Evolutionary conservation across 2,329 filamentous ascomycete species (phyloP).

Genomic region (Podosphaera xanthii): DNA sequence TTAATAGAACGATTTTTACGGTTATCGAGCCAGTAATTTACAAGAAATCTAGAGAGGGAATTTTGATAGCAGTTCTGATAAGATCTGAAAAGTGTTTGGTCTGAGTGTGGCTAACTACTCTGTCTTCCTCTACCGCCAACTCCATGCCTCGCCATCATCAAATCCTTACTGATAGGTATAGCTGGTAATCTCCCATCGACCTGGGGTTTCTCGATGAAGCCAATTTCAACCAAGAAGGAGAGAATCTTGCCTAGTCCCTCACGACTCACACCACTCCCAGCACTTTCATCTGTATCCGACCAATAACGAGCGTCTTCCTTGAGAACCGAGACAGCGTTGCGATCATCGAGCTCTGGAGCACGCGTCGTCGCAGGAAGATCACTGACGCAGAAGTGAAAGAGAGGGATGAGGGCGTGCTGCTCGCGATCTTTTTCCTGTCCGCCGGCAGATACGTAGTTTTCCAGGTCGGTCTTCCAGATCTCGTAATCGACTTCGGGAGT

Average conservation of each 20-base stretch:
- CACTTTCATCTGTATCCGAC: slow-evolving; percentile 11
- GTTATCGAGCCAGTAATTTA: too few relatives aligned
- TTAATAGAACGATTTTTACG: too few relatives aligned
- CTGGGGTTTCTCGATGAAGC: slow-evolving; percentile 10
- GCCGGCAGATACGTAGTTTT: slow-evolving; percentile 27
- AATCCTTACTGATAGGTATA: neutral
- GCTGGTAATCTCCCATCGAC: slow-evolving; percentile 7
- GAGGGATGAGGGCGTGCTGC: slow-evolving; percentile 47
- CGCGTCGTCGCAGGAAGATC: slow-evolving; percentile 45
- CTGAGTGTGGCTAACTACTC: neutral
- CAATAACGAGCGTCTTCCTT: slow-evolving; percentile 28
- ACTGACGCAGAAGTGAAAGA: slow-evolving; percentile 49
- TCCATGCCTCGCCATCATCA: neutral
- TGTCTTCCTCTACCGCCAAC: neutral
- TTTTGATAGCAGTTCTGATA: too few relatives aligned
- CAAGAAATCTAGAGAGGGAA: too few relatives aligned
- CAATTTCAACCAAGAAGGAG: slow-evolving; percentile 13
- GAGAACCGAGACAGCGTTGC: slow-evolving; percentile 41
- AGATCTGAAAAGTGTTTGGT: too few relatives aligned
- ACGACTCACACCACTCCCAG: slow-evolving; percentile 12
- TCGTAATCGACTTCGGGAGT: slow-evolving; percentile 44
- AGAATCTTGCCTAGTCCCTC: slow-evolving; percentile 15
- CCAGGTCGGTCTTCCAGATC: slow-evolving; percentile 44
- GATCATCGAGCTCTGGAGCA: slow-evolving; percentile 46
- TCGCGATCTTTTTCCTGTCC: slow-evolving; percentile 22